phyloP scores from a whole-genome alignment of 2,329 filamentous ascomycete species.

The Lachnellula arida region DNA sequence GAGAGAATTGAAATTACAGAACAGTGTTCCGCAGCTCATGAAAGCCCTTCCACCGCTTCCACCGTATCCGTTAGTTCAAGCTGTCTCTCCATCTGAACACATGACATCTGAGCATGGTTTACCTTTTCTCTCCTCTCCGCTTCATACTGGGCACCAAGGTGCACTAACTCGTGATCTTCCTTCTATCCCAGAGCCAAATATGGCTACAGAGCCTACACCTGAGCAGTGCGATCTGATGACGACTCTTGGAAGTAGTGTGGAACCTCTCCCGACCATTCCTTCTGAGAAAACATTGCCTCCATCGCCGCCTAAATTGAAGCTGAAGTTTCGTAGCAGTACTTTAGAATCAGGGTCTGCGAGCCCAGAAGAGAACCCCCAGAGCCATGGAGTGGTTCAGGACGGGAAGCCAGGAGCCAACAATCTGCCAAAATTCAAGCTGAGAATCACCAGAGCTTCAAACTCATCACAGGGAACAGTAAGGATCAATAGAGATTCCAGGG shows the following conservation, averaged over 20 bases:
- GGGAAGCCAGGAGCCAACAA: conserved; percentile 8
- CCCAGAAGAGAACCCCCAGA: conserved; percentile 20
- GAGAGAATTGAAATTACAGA: conserved; percentile 31
- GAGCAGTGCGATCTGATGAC: background rate
- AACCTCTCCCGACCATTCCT: background rate
- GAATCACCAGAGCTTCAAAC: conserved; percentile 27
- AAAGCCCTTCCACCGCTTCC: conserved; percentile 31
- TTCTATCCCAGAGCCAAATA: background rate
- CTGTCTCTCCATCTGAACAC: conserved; percentile 1
- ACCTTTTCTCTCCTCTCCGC: conserved; percentile 10
- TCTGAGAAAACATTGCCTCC: background rate
- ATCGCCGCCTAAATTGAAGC: conserved; percentile 24
- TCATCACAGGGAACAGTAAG: conserved; percentile 28
- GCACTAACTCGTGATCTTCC: background rate
- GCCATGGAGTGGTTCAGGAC: conserved; percentile 1
- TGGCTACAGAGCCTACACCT: background rate
- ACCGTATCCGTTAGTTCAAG: conserved; percentile 14
- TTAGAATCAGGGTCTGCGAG: conserved; percentile 19
- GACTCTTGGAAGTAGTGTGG: background rate
- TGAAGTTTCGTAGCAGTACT: conserved; percentile 19
- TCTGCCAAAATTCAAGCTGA: conserved; percentile 27
- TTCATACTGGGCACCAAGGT: background rate
- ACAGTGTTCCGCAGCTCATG: conserved; percentile 33
- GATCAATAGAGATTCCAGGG: conserved; percentile 22
- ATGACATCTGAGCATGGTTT: conserved; percentile 1